Evolutionary conservation across 2,329 filamentous ascomycete genomes (phyloP), one percentile per base, ranked within the genome.

Genomic region (Alternaria tenuissima): DNA sequence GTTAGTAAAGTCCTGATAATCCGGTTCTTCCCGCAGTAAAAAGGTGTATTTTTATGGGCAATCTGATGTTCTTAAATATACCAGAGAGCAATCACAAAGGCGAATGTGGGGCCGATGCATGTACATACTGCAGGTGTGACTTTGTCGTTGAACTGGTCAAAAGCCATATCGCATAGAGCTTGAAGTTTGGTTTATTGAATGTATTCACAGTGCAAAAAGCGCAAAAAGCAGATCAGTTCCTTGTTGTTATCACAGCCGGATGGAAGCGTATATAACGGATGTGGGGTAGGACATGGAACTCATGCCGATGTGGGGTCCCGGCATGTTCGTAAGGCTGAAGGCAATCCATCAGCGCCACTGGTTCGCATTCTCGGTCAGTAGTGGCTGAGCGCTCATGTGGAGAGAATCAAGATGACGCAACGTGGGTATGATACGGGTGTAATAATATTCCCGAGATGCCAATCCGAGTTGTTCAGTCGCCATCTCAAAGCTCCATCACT

Each of bases 81-180:
- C 28, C 8, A 30, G 24, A 46, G 24, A 24, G 20, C 32, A 38
- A 12, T 32, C 11, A 24, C 30, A n/a, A 14, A 51, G n/a, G 18
- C 12, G n/a, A 12, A 65, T 65, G 69, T 70, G 67, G 67, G 64
- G 68, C 62, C 22, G 24, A 34, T 36, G 1, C 4, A 46, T 51
- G 28, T 22, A 65, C 69, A 41, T 72, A 77, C 75, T 36, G 69
- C 52, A 22, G 69, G 69, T n/a, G 74, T 77, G 24, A 76, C 61
- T 44, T 75, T 76, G 1, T 71, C 71, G 11, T 76, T 71, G 16
- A 77, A 46, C 2, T 74, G 69, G 47, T 75, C 65, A 39, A 77
- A 77, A 4, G 70, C 61, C 75, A 78, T 78, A 8, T 20, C 61
- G 34, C 14, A 30, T 26, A 38, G 36, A 38, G 7, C 5, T 9